Evolutionary conservation across 306 rosid genomes (phyloP).

Genomic region (Glycine soja): DNA sequence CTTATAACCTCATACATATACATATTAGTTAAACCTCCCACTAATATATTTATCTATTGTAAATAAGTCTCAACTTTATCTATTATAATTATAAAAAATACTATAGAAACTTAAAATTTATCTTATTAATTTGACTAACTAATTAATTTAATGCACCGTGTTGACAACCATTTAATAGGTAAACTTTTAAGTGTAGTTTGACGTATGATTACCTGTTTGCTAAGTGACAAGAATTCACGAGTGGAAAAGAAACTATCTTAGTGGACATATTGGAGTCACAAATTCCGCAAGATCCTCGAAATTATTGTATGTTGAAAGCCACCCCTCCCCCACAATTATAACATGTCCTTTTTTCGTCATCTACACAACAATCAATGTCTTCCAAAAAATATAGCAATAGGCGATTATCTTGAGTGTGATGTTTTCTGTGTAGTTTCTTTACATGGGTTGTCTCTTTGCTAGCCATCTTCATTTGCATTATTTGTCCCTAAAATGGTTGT

Average conservation of each 20-base stretch:
- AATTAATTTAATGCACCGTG: background rate
- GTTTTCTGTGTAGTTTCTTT: constrained; percentile 25
- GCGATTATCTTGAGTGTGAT: constrained; percentile 20
- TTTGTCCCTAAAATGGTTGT: constrained; percentile 10
- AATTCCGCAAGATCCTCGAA: constrained; percentile 55
- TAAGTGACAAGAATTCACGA: constrained; percentile 52
- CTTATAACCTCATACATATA: too few relatives aligned
- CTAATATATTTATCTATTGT: too few relatives aligned
- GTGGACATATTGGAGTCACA: constrained; percentile 58
- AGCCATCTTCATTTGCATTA: background rate
- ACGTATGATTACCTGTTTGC: constrained; percentile 38
- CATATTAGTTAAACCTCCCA: too few relatives aligned
- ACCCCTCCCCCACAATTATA: constrained; percentile 47
- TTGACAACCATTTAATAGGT: background rate
- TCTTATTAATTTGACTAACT: background rate
- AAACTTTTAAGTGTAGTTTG: background rate
- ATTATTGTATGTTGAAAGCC: constrained; percentile 50
- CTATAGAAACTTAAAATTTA: background rate
- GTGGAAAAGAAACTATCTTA: constrained; percentile 47
- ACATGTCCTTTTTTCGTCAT: constrained; percentile 47
- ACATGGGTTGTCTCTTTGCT: constrained; percentile 41
- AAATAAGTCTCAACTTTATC: too few relatives aligned
- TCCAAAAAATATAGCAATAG: constrained; percentile 24
- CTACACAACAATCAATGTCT: constrained; percentile 41
- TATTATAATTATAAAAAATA: background rate